phyloP scores from a whole-genome alignment of 2,329 filamentous ascomycete genomes.

The Gyromitra esculenta region DNA sequence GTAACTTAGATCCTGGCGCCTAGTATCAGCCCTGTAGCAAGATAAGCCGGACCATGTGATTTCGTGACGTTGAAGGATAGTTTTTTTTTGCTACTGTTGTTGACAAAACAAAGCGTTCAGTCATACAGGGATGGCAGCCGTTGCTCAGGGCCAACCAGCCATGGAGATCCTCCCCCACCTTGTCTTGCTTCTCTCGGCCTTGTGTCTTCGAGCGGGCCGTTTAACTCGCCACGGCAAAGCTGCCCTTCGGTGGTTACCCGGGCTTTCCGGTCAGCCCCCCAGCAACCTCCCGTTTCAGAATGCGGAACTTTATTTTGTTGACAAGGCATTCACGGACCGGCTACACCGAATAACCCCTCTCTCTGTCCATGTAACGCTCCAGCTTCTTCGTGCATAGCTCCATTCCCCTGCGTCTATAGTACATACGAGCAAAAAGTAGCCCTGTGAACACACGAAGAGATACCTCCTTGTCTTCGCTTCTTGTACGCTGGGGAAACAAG shows the following conservation, averaged over 20 bases:
- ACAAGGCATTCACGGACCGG: slow-evolving; percentile 34
- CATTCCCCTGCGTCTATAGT: slow-evolving; percentile 37
- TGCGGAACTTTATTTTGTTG: slow-evolving; percentile 54
- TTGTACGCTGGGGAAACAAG: slow-evolving; percentile 25
- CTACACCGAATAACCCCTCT: slow-evolving; percentile 44
- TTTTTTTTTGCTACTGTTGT: slow-evolving; percentile 25
- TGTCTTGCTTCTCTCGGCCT: slow-evolving; percentile 30
- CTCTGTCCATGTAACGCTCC: slow-evolving; percentile 48
- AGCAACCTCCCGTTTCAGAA: slow-evolving; percentile 50
- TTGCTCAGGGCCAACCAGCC: not conserved
- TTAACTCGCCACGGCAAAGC: slow-evolving; percentile 11
- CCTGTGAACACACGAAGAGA: slow-evolving; percentile 24
- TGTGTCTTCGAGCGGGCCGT: slow-evolving; percentile 27
- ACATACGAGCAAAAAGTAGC: slow-evolving; percentile 40
- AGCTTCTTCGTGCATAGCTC: slow-evolving; percentile 40
- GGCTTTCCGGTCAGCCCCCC: slow-evolving; percentile 43
- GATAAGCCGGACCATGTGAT: slow-evolving; percentile 25
- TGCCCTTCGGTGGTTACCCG: slow-evolving; percentile 42
- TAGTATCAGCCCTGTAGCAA: not conserved
- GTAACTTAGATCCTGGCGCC: not conserved
- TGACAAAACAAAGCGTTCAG: slow-evolving; percentile 29
- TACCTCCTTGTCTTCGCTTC: slow-evolving; percentile 23
- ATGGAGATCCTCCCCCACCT: slow-evolving; percentile 25
- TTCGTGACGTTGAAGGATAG: slow-evolving; percentile 5
- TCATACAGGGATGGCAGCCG: not conserved